These are phyloP conservation scores for Cyphellophora attinorum DNA, from an alignment of 2,329 filamentous ascomycete species.

Conservation along the genomic window DNA sequence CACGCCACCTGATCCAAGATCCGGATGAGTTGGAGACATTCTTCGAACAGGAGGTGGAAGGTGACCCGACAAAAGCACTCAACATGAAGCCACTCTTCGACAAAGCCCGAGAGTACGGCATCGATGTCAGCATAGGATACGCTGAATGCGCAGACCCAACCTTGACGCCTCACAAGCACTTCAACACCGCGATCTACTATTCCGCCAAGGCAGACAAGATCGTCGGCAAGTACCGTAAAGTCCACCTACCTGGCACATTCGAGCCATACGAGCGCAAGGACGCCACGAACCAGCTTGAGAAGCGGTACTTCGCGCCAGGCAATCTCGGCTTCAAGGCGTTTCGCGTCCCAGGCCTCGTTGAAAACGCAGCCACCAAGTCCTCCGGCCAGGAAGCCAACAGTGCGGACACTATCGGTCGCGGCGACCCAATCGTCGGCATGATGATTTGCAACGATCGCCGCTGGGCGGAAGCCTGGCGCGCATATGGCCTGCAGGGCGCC, in stretches of 20 bases:
- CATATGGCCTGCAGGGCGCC: slow-evolving; percentile 41
- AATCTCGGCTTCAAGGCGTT: slow-evolving; percentile 45
- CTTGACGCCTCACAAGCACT: slow-evolving; percentile 32
- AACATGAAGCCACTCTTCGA: slow-evolving; percentile 42
- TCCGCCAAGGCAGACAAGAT: slow-evolving; percentile 32
- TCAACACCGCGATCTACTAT: slow-evolving; percentile 45
- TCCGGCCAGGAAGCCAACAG: slow-evolving; percentile 11
- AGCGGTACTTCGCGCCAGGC: slow-evolving; percentile 44
- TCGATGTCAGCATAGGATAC: slow-evolving; percentile 46
- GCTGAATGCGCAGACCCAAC: slow-evolving; percentile 34
- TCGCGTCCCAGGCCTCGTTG: slow-evolving; percentile 37
- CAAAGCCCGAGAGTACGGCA: slow-evolving; percentile 33
- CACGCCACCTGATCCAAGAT: slow-evolving; percentile 39
- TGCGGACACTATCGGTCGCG: slow-evolving; percentile 20
- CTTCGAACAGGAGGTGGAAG: slow-evolving; percentile 38
- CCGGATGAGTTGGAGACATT: slow-evolving; percentile 35
- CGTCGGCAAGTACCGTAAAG: slow-evolving; percentile 45
- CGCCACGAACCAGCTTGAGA: slow-evolving; percentile 46
- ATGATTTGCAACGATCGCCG: slow-evolving; percentile 47
- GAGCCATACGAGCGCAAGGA: slow-evolving; percentile 40
- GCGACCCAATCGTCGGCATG: slow-evolving; percentile 45
- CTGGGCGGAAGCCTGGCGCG: slow-evolving; percentile 45
- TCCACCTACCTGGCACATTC: slow-evolving; percentile 45
- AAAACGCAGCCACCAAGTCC: slow-evolving; percentile 25
- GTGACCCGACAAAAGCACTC: slow-evolving; percentile 29